phyloP scores from a whole-genome alignment of 768 basidiomycete species.

The Boletus rex-veris region DNA sequence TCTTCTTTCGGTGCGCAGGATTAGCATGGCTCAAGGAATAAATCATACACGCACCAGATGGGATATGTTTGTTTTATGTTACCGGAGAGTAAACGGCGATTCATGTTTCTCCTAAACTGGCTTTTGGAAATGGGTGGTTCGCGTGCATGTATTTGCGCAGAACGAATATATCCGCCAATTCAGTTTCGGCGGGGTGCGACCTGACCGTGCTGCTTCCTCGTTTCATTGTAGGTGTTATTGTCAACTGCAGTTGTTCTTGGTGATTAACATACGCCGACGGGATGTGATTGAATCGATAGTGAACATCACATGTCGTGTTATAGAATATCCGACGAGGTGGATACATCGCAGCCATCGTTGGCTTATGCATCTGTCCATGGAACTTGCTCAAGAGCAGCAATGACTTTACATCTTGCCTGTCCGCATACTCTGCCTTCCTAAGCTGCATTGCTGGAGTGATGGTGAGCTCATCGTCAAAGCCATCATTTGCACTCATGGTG shows the following conservation, averaged over 20 bases:
- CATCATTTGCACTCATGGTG: background rate
- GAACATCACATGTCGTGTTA: background rate
- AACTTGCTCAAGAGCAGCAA: conserved; percentile 70
- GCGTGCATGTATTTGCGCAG: conserved; percentile 30
- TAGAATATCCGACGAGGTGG: conserved; percentile 84
- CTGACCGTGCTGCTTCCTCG: conserved; percentile 74
- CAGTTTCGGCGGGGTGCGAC: conserved; percentile 80
- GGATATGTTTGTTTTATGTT: conserved; percentile 19
- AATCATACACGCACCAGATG: conserved; percentile 17
- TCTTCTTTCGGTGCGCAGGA: conserved; percentile 2
- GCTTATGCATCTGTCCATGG: conserved; percentile 75
- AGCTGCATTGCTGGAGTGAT: conserved; percentile 81
- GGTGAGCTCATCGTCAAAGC: conserved; percentile 37
- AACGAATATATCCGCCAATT: conserved; percentile 81
- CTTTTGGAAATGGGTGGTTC: conserved; percentile 8
- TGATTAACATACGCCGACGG: background rate
- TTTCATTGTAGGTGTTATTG: conserved; percentile 53
- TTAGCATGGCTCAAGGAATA: conserved; percentile 9
- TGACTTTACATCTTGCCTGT: conserved; percentile 76
- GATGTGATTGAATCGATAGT: conserved; percentile 1
- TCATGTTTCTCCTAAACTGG: conserved; percentile 4
- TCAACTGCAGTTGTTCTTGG: background rate
- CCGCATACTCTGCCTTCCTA: conserved; percentile 77
- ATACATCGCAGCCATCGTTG: conserved; percentile 76
- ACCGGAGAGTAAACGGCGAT: conserved; percentile 14